phyloP scores from a whole-genome alignment of 768 basidiomycete genomes.

The Hypholoma fasciculare region DNA sequence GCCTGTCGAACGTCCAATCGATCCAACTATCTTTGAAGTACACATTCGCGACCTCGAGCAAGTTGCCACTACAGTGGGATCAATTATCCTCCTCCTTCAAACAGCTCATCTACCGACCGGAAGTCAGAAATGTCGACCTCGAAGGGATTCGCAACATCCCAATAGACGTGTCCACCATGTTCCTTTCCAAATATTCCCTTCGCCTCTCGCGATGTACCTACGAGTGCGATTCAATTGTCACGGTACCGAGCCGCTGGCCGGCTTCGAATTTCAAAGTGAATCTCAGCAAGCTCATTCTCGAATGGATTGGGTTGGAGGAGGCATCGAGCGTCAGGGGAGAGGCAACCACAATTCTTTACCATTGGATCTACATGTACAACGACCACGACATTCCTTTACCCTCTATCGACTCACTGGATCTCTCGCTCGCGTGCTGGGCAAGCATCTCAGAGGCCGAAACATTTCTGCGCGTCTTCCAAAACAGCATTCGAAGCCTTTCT shows the following conservation, averaged over 20 bases:
- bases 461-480: background rate
- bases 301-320: background rate
- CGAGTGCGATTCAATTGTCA: background rate
- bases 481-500: background rate
- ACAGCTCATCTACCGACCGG: background rate
- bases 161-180: background rate
- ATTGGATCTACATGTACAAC: background rate
- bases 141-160: constrained; percentile 1
- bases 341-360: background rate
- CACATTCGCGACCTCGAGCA: background rate
- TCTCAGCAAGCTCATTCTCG: background rate
- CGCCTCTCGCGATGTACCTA: background rate
- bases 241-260: background rate
- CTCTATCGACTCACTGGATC: background rate
- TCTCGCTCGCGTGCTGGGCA: background rate
- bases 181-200: background rate
- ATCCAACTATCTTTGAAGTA: background rate
- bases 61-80: background rate
- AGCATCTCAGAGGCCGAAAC: background rate
- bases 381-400: background rate
- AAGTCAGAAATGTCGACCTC: background rate
- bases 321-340: background rate
- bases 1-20: background rate
- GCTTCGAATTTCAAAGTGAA: background rate
- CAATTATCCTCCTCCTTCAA: background rate